phyloP scores from a whole-genome alignment of 352 stramenopile species.

The Globisporangium splendens region DNA sequence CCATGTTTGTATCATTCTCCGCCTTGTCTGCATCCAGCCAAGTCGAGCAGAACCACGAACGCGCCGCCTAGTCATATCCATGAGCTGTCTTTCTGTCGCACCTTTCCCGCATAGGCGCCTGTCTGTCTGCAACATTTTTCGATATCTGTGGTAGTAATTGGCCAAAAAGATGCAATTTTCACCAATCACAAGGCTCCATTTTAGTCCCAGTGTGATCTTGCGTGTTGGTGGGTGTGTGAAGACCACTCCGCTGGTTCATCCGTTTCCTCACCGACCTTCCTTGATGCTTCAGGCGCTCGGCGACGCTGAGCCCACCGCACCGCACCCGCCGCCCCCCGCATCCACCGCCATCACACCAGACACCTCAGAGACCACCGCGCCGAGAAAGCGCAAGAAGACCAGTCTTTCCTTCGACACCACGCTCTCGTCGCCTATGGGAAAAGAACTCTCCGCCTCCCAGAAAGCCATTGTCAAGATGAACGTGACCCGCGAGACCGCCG shows the following conservation, averaged over 20 bases:
- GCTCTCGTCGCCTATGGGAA: constrained; percentile 26
- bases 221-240: background rate
- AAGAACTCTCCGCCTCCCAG: constrained; percentile 66
- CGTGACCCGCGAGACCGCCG: constrained; percentile 53
- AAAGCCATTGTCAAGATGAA: constrained; percentile 78
- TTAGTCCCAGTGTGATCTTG: background rate
- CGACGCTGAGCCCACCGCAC: constrained; percentile 17
- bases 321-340: background rate
- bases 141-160: too few relatives aligned
- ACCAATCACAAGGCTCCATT: background rate
- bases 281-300: constrained; percentile 45
- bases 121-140: too few relatives aligned
- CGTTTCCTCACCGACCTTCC: background rate
- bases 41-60: too few relatives aligned
- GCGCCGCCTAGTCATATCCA: too few relatives aligned
- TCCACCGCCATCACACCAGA: constrained; percentile 1
- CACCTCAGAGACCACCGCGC: background rate
- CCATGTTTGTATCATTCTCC: constrained; percentile 23
- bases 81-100: too few relatives aligned
- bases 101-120: too few relatives aligned
- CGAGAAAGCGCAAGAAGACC: constrained; percentile 10
- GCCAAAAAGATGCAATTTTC: too few relatives aligned
- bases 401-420: background rate
- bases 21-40: background rate
- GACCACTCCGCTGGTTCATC: background rate